These are phyloP conservation scores for Lipomyces yamadae DNA, from an alignment of 805 yeast species.

Conservation along the genomic window DNA sequence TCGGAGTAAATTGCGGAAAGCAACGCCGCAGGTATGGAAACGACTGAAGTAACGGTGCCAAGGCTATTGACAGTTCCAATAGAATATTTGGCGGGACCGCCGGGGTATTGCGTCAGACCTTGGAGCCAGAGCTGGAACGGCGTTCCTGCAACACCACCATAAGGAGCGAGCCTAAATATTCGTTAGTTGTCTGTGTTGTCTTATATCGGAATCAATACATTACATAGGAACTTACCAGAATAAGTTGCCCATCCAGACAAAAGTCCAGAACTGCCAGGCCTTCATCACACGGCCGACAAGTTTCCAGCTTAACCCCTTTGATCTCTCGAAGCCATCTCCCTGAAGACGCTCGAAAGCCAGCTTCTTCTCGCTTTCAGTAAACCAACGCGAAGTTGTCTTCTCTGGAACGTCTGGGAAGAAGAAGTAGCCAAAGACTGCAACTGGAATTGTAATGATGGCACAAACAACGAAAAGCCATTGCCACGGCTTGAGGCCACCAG, in stretches of 20 bases:
- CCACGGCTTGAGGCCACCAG: constrained; percentile 64
- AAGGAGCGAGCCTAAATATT: constrained; percentile 25
- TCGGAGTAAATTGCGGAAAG: constrained; percentile 50
- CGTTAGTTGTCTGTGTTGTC: too few relatives aligned
- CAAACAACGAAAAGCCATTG: constrained; percentile 75
- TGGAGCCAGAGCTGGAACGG: constrained; percentile 67
- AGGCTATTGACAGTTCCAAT: constrained; percentile 56
- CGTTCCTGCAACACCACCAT: constrained; percentile 57
- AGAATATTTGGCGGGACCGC: constrained; percentile 45
- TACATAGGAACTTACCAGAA: constrained; percentile 24
- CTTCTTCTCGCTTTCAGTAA: constrained; percentile 61
- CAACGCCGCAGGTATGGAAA: constrained; percentile 55
- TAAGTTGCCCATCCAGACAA: constrained; percentile 49
- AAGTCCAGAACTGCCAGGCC: constrained; percentile 53
- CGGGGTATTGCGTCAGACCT: constrained; percentile 42
- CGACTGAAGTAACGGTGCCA: constrained; percentile 61
- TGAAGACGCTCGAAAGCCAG: constrained; percentile 55
- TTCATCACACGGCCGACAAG: constrained; percentile 54
- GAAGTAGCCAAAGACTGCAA: constrained; percentile 61
- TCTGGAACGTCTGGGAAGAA: constrained; percentile 70
- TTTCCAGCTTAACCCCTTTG: constrained; percentile 42
- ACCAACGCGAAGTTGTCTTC: constrained; percentile 57
- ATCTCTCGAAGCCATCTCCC: constrained; percentile 45
- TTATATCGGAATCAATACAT: too few relatives aligned
- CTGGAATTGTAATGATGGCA: constrained; percentile 62